Evolutionary conservation across 2,329 filamentous ascomycete species (phyloP), one percentile per base, ranked within the genome.

Genomic region (Colletotrichum costaricense): DNA sequence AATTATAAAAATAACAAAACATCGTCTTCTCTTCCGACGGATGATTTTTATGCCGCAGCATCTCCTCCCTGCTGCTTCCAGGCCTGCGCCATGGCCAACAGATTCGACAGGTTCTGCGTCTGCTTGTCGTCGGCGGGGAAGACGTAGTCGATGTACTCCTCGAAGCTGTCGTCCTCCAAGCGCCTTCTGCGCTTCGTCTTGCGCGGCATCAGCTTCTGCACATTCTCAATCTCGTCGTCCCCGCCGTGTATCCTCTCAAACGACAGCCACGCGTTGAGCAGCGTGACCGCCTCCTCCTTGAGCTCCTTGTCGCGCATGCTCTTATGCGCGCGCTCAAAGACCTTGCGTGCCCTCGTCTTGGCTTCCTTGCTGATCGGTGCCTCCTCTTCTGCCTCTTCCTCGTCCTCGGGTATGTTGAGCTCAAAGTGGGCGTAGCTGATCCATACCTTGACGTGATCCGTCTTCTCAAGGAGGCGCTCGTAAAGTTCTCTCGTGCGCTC

Each of bases 401-500:
- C 90, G 65, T 91, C 89, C 70, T 97, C 95, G 57, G 95, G 95
- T 0, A 98, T 92, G 81, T 97, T 96, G 86, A 98, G 94, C 84
- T 99, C 97, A 80, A 99, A 98, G 82, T 97, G 94, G n/a, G 97
- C 97, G 84, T 96, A 99, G 82, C 94, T 96, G 83, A 97, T 97
- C 97, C 97, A 99, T 73, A 99, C 97, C 87, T 98, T 99, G 87
- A 98, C 95, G 80, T 99, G 97, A 79, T 97, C 93, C n/a, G 97
- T 98, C 91, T 97, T 98, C 79, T 94, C 88, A 56, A 99, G 89
- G 14, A 99, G 88, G 8, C 96, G 91, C 85, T 98, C 96, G 84
- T 98, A 99, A 57, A 99, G 86, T 4, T 86, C 86, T 62, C 97
- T 89, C 5, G 95, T 95, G 62, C 92, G 88, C 66, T 95, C 94